Evolutionary conservation across 371 early-diverging fungal species (phyloP).

Genomic region (Batkoa obscura): DNA sequence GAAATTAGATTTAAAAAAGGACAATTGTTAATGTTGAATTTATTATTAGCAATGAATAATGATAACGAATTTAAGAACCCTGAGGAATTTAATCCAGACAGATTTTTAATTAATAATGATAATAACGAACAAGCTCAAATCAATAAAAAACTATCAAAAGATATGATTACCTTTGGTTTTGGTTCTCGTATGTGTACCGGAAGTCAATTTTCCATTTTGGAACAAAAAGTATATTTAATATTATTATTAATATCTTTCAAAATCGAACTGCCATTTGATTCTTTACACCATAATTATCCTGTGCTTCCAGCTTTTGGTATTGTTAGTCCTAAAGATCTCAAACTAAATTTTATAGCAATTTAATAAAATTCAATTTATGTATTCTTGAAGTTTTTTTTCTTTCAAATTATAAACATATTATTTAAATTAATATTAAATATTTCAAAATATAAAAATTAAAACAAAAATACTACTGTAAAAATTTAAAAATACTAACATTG

Average conservation of each 20-base stretch:
- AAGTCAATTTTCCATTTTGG: neutral
- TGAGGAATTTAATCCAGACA: neutral
- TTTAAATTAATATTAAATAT: too few species aligned
- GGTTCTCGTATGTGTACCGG: conserved; percentile 1
- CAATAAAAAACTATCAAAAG: neutral
- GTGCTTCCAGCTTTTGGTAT: neutral
- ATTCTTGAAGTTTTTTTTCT: too few species aligned
- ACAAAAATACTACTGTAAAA: too few species aligned
- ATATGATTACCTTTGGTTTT: neutral
- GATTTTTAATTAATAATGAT: neutral
- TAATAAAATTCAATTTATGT: too few species aligned
- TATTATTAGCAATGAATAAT: too few species aligned
- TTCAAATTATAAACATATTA: too few species aligned
- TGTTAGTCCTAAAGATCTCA: neutral
- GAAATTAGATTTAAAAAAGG: too few species aligned
- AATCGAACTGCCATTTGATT: neutral
- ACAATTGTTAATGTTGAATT: too few species aligned
- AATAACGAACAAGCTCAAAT: neutral
- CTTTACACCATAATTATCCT: neutral
- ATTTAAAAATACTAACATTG: too few species aligned
- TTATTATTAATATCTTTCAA: neutral
- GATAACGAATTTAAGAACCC: too few species aligned
- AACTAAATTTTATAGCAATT: neutral
- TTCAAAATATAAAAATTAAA: too few species aligned
- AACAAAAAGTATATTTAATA: neutral